Evolutionary conservation across 805 yeast species (phyloP).

Genomic region (Sungouiozyma ichnusensis): DNA sequence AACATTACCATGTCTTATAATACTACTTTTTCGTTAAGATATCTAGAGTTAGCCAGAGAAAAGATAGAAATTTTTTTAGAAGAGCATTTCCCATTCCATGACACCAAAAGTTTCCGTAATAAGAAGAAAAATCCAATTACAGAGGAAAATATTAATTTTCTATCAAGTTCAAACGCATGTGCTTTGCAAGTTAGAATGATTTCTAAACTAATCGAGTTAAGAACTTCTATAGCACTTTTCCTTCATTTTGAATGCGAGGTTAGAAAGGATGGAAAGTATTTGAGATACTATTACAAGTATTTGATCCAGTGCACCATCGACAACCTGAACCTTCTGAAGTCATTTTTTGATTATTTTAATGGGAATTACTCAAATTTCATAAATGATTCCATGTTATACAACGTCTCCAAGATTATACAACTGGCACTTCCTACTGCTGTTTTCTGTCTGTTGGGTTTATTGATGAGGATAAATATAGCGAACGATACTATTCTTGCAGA

Average conservation of each 20-base stretch:
- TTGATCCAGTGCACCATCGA: conserved; percentile 13
- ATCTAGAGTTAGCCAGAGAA: conserved; percentile 13
- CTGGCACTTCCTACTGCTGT: conserved; percentile 20
- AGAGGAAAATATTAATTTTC: conserved; percentile 2
- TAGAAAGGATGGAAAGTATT: conserved; percentile 7
- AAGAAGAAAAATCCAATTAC: not conserved
- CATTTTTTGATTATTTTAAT: conserved; percentile 17
- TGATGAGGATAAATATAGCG: conserved; percentile 20
- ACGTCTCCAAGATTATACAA: conserved; percentile 20
- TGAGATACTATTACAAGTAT: conserved; percentile 17
- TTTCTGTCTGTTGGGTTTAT: conserved; percentile 17
- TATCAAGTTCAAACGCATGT: conserved; percentile 10
- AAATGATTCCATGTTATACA: conserved; percentile 15
- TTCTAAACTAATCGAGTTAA: conserved; percentile 17
- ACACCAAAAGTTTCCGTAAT: conserved; percentile 1
- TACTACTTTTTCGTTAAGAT: conserved; percentile 12
- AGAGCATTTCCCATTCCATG: conserved; percentile 10
- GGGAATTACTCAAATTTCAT: conserved; percentile 13
- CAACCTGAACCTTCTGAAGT: conserved; percentile 11
- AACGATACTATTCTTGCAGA: conserved; percentile 11
- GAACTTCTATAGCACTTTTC: conserved; percentile 22
- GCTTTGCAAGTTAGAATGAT: conserved; percentile 20
- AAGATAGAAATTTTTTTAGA: conserved; percentile 16
- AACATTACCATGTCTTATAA: conserved; percentile 18
- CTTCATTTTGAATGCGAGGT: conserved; percentile 20